Evolutionary conservation across 2,329 filamentous ascomycete genomes (phyloP).

Genomic region (Penicillium sp.): DNA sequence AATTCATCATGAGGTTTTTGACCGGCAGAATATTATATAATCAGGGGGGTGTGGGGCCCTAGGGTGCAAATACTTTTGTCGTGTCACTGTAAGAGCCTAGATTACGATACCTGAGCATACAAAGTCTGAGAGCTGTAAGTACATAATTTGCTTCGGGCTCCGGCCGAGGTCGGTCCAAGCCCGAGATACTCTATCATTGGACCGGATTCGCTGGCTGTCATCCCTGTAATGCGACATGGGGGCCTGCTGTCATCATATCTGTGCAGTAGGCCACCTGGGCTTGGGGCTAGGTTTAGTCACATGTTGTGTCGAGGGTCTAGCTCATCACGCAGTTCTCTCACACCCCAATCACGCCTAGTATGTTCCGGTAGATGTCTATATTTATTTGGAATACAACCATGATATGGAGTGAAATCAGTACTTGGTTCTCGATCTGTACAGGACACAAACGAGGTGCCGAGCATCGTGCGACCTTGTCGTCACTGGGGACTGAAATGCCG

Average conservation of each 20-base stretch:
- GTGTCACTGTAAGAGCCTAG: not conserved
- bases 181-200: not conserved
- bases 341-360: not conserved
- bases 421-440: not conserved
- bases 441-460: not conserved
- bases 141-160: not conserved
- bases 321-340: not conserved
- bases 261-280: not conserved
- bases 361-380: not conserved
- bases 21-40: no score
- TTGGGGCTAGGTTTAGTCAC: not conserved
- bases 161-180: not conserved
- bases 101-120: not conserved
- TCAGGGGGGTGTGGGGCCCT: no score
- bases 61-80: no score
- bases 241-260: constrained; percentile 1
- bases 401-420: not conserved
- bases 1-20: no score
- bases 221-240: not conserved
- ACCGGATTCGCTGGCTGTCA: not conserved
- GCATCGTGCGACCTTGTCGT: constrained; percentile 1
- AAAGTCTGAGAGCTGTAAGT: not conserved
- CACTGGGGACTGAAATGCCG: constrained; percentile 1
- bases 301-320: not conserved
- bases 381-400: not conserved